phyloP scores from a whole-genome alignment of 805 yeast genomes.

The Spathaspora passalidarum region DNA sequence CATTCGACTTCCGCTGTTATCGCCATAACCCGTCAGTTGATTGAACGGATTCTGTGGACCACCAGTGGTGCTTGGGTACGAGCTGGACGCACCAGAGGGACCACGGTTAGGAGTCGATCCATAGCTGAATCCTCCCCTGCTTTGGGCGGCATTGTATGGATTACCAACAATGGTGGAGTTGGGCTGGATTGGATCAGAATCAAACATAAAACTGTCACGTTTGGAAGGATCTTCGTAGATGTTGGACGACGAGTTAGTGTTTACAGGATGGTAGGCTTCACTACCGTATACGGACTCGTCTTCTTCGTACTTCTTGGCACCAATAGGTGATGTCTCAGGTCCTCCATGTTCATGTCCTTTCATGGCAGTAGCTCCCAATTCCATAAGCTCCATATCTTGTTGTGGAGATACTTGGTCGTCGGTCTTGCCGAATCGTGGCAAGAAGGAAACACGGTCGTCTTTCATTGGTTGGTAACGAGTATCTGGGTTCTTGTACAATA shows the following conservation, averaged over 20 bases:
- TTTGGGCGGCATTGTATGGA: slow-evolving; percentile 23
- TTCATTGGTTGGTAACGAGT: slow-evolving; percentile 93
- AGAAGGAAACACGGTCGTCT: slow-evolving; percentile 95
- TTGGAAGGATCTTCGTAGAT: slow-evolving; percentile 14
- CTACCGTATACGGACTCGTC: slow-evolving; percentile 1
- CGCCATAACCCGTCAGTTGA: slow-evolving; percentile 1
- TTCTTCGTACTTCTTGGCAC: slow-evolving; percentile 11
- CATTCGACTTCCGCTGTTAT: slow-evolving; percentile 7
- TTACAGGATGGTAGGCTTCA: not conserved
- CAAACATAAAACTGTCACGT: slow-evolving; percentile 27
- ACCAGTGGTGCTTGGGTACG: too few species aligned
- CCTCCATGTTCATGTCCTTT: slow-evolving; percentile 51
- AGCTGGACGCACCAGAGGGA: too few species aligned
- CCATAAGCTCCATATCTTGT: slow-evolving; percentile 63
- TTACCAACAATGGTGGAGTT: slow-evolving; percentile 42
- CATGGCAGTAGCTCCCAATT: slow-evolving; percentile 69
- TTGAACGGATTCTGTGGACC: slow-evolving; percentile 4
- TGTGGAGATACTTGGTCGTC: slow-evolving; percentile 18
- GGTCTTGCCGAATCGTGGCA: slow-evolving; percentile 56
- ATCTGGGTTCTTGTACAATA: slow-evolving; percentile 89
- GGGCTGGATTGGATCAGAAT: slow-evolving; percentile 41
- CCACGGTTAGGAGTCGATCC: slow-evolving; percentile 1
- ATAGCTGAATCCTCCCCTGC: slow-evolving; percentile 7
- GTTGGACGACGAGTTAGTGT: not conserved
- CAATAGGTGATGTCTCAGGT: slow-evolving; percentile 5